Conservation (phyloP, 2,329 filamentous ascomycete species). For the Aureobasidium sp. region DNA sequence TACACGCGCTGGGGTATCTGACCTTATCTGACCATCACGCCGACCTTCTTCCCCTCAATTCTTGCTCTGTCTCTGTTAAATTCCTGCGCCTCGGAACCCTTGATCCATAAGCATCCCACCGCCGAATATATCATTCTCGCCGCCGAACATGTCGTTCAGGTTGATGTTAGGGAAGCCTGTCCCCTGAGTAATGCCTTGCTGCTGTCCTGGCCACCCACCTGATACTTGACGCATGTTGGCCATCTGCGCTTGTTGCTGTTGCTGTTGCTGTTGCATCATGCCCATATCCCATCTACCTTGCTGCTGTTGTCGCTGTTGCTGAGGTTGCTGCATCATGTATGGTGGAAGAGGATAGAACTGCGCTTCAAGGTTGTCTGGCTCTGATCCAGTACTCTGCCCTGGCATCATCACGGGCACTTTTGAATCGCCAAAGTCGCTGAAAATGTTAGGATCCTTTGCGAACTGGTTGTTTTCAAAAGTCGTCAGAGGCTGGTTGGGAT, state of each 20-base stretch:
- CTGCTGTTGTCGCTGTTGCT: slow-evolving; percentile 18
- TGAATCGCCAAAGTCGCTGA: slow-evolving; percentile 10
- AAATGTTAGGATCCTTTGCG: slow-evolving; percentile 21
- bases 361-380: slow-evolving; percentile 59
- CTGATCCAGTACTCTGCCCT: slow-evolving; percentile 17
- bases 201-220: slow-evolving; percentile 19
- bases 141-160: slow-evolving; percentile 32
- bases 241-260: slow-evolving; percentile 17
- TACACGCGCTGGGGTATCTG: slow-evolving; percentile 12
- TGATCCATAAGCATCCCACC: slow-evolving; percentile 26
- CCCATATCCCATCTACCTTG: slow-evolving; percentile 16
- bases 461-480: slow-evolving; percentile 43
- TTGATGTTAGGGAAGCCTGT: slow-evolving; percentile 29
- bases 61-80: background rate
- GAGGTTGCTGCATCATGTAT: slow-evolving; percentile 55
- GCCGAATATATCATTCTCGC: slow-evolving; percentile 26
- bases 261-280: slow-evolving; percentile 19
- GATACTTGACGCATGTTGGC: slow-evolving; percentile 21
- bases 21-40: background rate
- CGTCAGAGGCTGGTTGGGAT: slow-evolving; percentile 69
- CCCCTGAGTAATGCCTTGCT: slow-evolving; percentile 19
- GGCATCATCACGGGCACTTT: slow-evolving; percentile 2
- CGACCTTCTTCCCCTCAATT: background rate
- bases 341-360: slow-evolving; percentile 66
- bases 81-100: background rate